Percentiles rank a stretch among this genome's conserved stretches.
phyloP scores from a whole-genome alignment of 2,329 filamentous ascomycete species.

The Elsinoe fawcettii region DNA sequence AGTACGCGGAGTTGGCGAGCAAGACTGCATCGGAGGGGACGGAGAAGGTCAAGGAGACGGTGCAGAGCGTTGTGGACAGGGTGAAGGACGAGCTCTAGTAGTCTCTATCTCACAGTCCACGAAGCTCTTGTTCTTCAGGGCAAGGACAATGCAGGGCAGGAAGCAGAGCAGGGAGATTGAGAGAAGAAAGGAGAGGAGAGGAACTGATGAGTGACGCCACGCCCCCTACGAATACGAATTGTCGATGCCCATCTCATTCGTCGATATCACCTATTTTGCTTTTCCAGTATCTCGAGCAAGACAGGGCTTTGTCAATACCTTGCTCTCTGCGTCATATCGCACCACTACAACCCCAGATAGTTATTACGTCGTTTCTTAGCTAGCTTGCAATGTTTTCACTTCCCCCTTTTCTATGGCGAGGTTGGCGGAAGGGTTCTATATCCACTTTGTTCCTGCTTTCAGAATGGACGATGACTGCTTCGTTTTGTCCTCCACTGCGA shows the following conservation, averaged over 20 bases:
- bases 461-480: too few species aligned
- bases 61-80: slow-evolving; percentile 7
- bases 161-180: too few species aligned
- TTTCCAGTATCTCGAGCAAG: neutral
- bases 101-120: neutral
- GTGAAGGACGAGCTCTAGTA: slow-evolving; percentile 14
- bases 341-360: neutral
- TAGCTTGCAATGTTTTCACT: neutral
- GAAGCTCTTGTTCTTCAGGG: neutral
- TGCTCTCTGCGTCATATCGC: neutral
- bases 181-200: neutral
- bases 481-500: too few species aligned
- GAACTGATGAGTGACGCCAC: neutral
- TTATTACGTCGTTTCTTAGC: neutral
- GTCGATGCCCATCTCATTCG: neutral
- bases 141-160: neutral
- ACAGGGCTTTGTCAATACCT: too few species aligned
- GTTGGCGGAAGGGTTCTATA: neutral
- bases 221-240: neutral
- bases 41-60: slow-evolving; percentile 2
- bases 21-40: neutral
- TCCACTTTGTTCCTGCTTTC: too few species aligned
- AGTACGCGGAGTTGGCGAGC: slow-evolving; percentile 1
- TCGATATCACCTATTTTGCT: neutral
- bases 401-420: neutral